Base-by-base conservation (phyloP, 352 stramenopile genomes). In the Elongisporangium prolatum region DNA sequence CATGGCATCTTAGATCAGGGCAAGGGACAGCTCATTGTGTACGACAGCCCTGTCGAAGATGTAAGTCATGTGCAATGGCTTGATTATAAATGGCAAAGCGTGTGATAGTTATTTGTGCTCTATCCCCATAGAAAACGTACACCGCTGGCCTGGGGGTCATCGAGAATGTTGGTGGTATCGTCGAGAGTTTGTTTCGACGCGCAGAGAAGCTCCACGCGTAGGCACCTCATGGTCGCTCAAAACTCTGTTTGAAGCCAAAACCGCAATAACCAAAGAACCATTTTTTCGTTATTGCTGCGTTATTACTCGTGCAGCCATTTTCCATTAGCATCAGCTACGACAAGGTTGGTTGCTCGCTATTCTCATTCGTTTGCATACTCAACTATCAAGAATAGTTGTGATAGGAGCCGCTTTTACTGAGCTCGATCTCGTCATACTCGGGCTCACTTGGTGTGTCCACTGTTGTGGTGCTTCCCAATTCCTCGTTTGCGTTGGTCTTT, bases 1-100 rank as follows among this genome's bases (percentile, higher is more conserved):
- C 87, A 96, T 57, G 98, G 97, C 49, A 99, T 99, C 68, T 78
- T 99, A 64, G 97, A 99, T 85, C 97, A 99, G 74, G 97, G 97
- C 55, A 98, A 98, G 69, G 98, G 98, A 24, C 96, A 99, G 67
- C 80, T 99, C n/a, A 97, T 99, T 52, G 91, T 99, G 52, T 99
- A 99, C 74, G 95, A 99, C 63, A 93, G 89, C 59, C 72, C 78
- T 8, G 76, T 86, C 22, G 93, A 97, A 71, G 96, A 99, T 75
- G 80, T 95, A 75, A 78, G 88, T 18, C n/a, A 28, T 6, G 10
- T 47, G 18, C 34, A 37, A 48, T 52, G 21, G 1, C 58, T 60
- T 50, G 21, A 16, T 21, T 1, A 21, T 37, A 51, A 21, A 47
- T 55, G 44, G 54, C 2, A 40, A 48, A 54, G 44, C n/a, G 53